These are phyloP conservation scores for Wallacemonas collosoma DNA, from an alignment of 208 protist genomes.

Conservation along the genomic window DNA sequence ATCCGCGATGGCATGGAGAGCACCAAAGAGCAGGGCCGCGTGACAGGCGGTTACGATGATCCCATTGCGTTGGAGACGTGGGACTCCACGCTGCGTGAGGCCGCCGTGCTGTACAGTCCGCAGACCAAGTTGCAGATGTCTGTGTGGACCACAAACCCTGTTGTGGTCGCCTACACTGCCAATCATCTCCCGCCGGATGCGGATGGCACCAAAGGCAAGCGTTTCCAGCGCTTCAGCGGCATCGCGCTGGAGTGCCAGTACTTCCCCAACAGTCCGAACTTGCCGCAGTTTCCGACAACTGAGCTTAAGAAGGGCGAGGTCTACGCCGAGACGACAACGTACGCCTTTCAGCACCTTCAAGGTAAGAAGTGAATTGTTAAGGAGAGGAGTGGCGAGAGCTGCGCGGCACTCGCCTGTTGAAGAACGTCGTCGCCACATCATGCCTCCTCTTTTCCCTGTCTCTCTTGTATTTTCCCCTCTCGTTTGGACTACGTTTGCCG, in stretches of 20 bases:
- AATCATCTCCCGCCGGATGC: conserved; percentile 61
- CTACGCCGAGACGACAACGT: conserved; percentile 67
- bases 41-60: conserved; percentile 69
- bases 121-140: conserved; percentile 60
- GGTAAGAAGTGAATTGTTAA: not conserved
- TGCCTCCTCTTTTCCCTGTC: too few relatives aligned
- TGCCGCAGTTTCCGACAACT: conserved; percentile 60
- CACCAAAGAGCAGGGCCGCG: conserved; percentile 36
- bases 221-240: conserved; percentile 62
- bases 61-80: conserved; percentile 70
- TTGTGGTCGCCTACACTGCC: conserved; percentile 68
- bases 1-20: conserved; percentile 57
- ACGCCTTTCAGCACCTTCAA: conserved; percentile 62
- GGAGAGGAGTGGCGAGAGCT: too few relatives aligned
- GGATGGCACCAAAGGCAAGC: conserved; percentile 48
- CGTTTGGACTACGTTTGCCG: too few relatives aligned
- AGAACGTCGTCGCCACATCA: too few relatives aligned
- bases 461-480: too few relatives aligned
- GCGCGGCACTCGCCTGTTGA: too few relatives aligned
- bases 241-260: conserved; percentile 79
- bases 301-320: conserved; percentile 57
- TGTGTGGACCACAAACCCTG: conserved; percentile 69
- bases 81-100: conserved; percentile 70
- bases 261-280: conserved; percentile 79
- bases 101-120: conserved; percentile 66